Base-by-base conservation (phyloP, 169 alveolate species). In the Eimeria maxima region DNA sequence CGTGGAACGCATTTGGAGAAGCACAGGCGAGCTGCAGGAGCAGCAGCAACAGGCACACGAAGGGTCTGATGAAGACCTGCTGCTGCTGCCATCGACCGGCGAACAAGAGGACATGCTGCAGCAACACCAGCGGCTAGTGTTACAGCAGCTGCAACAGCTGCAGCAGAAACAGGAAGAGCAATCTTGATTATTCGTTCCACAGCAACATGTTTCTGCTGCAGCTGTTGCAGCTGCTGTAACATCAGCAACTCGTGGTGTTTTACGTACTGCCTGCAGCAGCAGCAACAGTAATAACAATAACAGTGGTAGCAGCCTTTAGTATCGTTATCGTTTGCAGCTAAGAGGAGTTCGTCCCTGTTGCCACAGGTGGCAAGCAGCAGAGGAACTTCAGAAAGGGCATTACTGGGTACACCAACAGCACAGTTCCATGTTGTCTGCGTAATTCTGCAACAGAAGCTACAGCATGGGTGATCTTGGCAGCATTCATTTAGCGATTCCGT, bases 121-220 rank as follows among this genome's bases (percentile, higher is more conserved):
- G 90, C 73, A 81, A 27, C 90, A 81, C 73, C 90, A 81, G 67
- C 90, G 53, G 33, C 90, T 81, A 42, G 63, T 81, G 73, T 50
- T 81, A 73, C 71, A 81, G 90, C 90, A 33, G 47, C 90, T 45
- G 60, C 65, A 76, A 60, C 87, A 42, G 65, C 38, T 76, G 45
- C 73, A 81, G 71, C 47, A 53, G 47, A 47, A 81, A 50, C 90
- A 81, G 63, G 14, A 74, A 74, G 57, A 45, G 42, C 86, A 74
- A 18, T 38, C 42, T 24, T 8, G 18, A 44, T 20, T 10, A 38
- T 42, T 38, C 38, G 2, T 8, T 27, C 24, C 45, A 11, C 22
- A 67, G 45, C 44, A 10, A 24, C 78, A 67, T n/a, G n/a, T n/a
- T n/a, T n/a, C n/a, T n/a, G n/a, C n/a, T n/a, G n/a, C n/a, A n/a